These are phyloP conservation scores for Euphorbia peplus DNA, from an alignment of 345 rosid species.

Conservation along the genomic window DNA sequence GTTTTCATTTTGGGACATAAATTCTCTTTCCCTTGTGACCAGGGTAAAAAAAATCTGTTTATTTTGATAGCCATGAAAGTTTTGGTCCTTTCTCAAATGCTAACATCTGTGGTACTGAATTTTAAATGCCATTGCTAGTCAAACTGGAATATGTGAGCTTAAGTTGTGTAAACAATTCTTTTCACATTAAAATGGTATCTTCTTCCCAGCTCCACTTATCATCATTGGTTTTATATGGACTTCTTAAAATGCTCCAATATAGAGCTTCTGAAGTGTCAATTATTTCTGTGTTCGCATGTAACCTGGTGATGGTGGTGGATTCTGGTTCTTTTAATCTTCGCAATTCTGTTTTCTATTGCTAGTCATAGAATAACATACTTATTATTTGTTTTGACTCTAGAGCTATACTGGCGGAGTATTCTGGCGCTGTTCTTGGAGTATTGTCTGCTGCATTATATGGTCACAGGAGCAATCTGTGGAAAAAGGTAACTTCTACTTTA, in stretches of 20 bases:
- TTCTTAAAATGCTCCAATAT: neutral
- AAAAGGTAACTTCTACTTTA: constrained; percentile 57
- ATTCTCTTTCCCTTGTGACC: neutral
- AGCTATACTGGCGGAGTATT: constrained; percentile 89
- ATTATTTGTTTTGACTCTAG: constrained; percentile 37
- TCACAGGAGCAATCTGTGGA: constrained; percentile 68
- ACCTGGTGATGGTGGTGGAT: neutral
- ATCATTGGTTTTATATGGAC: neutral
- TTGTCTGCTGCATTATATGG: constrained; percentile 89
- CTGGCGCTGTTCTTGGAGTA: constrained; percentile 97
- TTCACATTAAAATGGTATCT: neutral
- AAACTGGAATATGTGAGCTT: neutral
- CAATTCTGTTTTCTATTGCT: neutral
- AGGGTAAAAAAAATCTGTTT: neutral
- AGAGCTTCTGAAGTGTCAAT: neutral
- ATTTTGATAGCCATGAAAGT: neutral
- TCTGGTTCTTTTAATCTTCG: neutral
- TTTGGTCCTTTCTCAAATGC: neutral
- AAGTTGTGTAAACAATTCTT: neutral
- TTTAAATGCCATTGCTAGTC: neutral
- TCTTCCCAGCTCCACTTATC: neutral
- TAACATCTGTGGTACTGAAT: neutral
- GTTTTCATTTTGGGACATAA: neutral
- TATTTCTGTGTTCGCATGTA: neutral
- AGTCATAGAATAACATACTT: neutral